Conservation (phyloP, 768 basidiomycete genomes). For the Tylopilus intermedius region DNA sequence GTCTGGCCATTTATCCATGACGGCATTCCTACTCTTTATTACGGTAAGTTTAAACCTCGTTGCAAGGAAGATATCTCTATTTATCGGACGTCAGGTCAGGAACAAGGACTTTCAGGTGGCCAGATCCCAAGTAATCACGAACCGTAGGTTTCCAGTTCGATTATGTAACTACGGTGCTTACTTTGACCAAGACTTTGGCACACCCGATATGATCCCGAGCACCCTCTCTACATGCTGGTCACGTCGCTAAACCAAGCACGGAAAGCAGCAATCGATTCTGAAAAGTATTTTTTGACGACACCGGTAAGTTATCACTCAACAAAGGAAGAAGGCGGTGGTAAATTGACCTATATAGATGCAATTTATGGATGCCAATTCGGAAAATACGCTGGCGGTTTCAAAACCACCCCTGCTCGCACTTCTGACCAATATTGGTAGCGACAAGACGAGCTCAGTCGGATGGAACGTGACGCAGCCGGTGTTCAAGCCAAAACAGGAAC, state of each 20-base stretch:
- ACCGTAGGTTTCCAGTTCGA: constrained; percentile 31
- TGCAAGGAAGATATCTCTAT: neutral
- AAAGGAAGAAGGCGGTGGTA: neutral
- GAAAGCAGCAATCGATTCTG: constrained; percentile 42
- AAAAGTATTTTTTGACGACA: constrained; percentile 43
- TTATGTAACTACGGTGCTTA: constrained; percentile 1
- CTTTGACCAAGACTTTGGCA: constrained; percentile 51
- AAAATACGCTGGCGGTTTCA: constrained; percentile 42
- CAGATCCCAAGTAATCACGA: constrained; percentile 46
- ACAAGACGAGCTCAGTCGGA: constrained; percentile 26
- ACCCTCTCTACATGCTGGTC: constrained; percentile 45
- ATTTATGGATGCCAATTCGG: constrained; percentile 38
- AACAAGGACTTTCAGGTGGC: constrained; percentile 46
- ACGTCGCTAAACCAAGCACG: constrained; percentile 49
- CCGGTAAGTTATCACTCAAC: constrained; percentile 31
- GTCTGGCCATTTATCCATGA: constrained; percentile 48
- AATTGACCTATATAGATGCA: constrained; percentile 34
- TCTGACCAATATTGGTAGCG: constrained; percentile 49
- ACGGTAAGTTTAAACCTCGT: constrained; percentile 29
- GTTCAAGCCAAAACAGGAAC: constrained; percentile 36
- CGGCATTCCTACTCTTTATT: constrained; percentile 49
- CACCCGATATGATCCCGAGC: constrained; percentile 47
- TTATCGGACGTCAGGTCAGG: constrained; percentile 34
- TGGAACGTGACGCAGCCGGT: constrained; percentile 44
- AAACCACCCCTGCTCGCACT: constrained; percentile 55